Evolutionary conservation across 2,329 filamentous ascomycete genomes (phyloP), one percentile per base, ranked within the genome.

Genomic region (Colletotrichum sp.): DNA sequence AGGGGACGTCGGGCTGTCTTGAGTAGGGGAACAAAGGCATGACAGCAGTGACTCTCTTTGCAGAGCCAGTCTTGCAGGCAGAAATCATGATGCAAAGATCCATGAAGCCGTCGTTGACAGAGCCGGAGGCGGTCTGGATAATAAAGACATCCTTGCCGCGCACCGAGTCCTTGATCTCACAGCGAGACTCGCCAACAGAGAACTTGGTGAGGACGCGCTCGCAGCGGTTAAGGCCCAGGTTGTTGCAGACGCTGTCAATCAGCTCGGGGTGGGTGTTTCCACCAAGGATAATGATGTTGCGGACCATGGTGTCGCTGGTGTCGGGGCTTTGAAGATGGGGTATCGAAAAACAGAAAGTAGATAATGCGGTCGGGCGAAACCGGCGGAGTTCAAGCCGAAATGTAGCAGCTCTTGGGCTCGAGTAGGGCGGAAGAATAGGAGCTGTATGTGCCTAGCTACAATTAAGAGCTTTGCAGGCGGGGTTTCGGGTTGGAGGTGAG

Each of bases 131-230:
- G 57, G 95, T 97, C 86, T 98, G 96, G 82, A 99, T 95, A 83
- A 98, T 98, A 88, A 98, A 99, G 84, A 98, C 97, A 92, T 99
- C 97, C 85, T 99, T 99, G 80, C 95, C 97, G 80, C 97, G 94
- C 68, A 99, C 97, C 16, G 96, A 98, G 86, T 99, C 97, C 84
- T 96, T 91, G 82, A 99, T 98, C 86, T 98, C 97, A 78, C 98
- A 96, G 71, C 96, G 93, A 79, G 95, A 98, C 88, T 98, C 97
- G 79, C 97, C 97, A 68, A 97, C 95, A 36, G 96, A 95, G 88
- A 99, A 99, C 87, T 98, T 98, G 83, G 90, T 91, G 66, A 98
- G 92, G 77, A 96, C 92, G 80, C 96, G 94, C 82, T 96, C 93
- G 80, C 95, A 95, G 25, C 92, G 89, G n/a, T 95, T 93, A 71